Base-by-base conservation (phyloP, 495 filamentous ascomycete genomes). In the Aspergillus cristatus region DNA sequence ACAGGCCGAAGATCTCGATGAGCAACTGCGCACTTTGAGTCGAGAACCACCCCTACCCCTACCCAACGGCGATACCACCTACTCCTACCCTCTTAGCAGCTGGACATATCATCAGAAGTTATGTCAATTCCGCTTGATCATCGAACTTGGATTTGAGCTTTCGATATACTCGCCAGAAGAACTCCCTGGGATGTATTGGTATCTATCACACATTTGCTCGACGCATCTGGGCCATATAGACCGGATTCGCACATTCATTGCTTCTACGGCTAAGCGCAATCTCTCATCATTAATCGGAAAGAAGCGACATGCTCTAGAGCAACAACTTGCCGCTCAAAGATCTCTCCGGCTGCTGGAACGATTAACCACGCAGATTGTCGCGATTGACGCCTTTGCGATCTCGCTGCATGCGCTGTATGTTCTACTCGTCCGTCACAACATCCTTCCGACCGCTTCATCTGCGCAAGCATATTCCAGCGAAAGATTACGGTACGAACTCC, bases 101-200 rank as follows among this genome's bases (percentile, higher is more conserved):
- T 98, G 91, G 91, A 75, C 79, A 0, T 91, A 90, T 52, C 75
- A 86, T 37, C 82, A 94, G 50, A 97, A 94, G 54, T 70, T 96
- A 2, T 75, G 70, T 7, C 78, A 91, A 47, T 84, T 96, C 74
- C 81, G 89, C 42, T 82, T 80, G 68, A 81, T 91, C 32, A 69
- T 95, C 10, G 86, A 95, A 55, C 78, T 95, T 37, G 91, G 91
- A n/a, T 96, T 99, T 53, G 91, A 97, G 57, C 78, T 94, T 13
- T 79, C 87, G 7, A 76, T 94, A 17, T 97, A 97, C 52, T 77
- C 85, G 15, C 72, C 80, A 1, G 84, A 94, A 54, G 91, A 99
- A 60, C 68, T 91, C 6, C 74, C 80, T 10, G 79, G 76, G 12
- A 95, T 95, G 84, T 96, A 94, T 54, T 90, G 83, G 80, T 93